These are phyloP conservation scores for Castanospermum australe DNA, from an alignment of 306 rosid genomes.

Conservation along the genomic window DNA sequence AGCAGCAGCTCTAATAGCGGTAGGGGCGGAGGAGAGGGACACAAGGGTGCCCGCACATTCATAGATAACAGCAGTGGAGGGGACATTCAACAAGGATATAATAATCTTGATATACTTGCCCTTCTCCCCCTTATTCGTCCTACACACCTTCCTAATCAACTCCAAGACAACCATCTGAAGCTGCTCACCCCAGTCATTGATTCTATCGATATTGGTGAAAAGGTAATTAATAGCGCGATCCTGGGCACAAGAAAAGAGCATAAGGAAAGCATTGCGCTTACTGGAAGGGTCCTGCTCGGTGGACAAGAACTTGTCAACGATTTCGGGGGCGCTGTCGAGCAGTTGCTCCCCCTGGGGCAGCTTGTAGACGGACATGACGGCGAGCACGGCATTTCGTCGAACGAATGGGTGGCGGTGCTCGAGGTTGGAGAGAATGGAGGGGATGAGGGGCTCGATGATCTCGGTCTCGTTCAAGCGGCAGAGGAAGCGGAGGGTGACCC, in stretches of 20 bases:
- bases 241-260: slow-evolving; percentile 87
- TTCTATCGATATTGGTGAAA: slow-evolving; percentile 60
- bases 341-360: slow-evolving; percentile 87
- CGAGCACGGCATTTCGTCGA: slow-evolving; percentile 77
- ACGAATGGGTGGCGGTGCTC: slow-evolving; percentile 94
- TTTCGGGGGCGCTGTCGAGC: slow-evolving; percentile 82
- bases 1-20: slow-evolving; percentile 90
- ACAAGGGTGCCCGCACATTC: slow-evolving; percentile 95
- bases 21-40: slow-evolving; percentile 84
- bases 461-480: slow-evolving; percentile 87
- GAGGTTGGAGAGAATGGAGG: slow-evolving; percentile 77
- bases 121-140: slow-evolving; percentile 73
- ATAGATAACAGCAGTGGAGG: slow-evolving; percentile 82
- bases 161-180: slow-evolving; percentile 93
- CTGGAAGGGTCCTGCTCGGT: slow-evolving; percentile 81
- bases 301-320: slow-evolving; percentile 68
- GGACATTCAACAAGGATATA: slow-evolving; percentile 60
- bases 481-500: slow-evolving; percentile 85
- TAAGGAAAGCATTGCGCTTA: slow-evolving; percentile 91
- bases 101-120: slow-evolving; percentile 90
- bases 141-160: slow-evolving; percentile 83
- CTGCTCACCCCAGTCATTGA: slow-evolving; percentile 85
- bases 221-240: slow-evolving; percentile 82
- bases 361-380: slow-evolving; percentile 81
- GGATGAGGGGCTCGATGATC: slow-evolving; percentile 87